These are phyloP conservation scores for Beauveria sp. DNA, from an alignment of 2,329 filamentous ascomycete species.

Conservation along the genomic window DNA sequence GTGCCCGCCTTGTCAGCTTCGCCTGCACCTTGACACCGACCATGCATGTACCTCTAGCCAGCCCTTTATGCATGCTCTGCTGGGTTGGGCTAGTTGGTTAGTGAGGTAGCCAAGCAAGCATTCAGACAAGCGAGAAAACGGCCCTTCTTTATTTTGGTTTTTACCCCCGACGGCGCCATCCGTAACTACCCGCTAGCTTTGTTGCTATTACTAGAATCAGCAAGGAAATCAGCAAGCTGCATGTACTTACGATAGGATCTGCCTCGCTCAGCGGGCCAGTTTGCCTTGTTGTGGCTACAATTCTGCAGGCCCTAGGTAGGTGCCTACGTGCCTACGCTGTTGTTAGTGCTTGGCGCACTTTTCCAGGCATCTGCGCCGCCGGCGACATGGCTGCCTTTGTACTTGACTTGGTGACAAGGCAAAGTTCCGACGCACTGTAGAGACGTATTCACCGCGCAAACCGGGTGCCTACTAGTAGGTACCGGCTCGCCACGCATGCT, in stretches of 20 bases:
- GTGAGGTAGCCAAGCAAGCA: neutral
- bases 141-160: neutral
- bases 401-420: too few species aligned
- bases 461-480: too few species aligned
- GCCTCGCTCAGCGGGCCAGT: slow-evolving; percentile 2
- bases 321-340: neutral
- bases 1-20: neutral
- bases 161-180: neutral
- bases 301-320: neutral
- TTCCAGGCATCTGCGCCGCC: neutral
- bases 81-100: neutral
- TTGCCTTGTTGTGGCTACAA: neutral
- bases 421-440: neutral
- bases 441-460: neutral
- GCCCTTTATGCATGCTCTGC: slow-evolving; percentile 1
- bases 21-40: neutral
- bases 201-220: neutral
- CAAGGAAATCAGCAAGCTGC: neutral
- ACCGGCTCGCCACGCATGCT: neutral
- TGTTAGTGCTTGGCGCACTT: neutral
- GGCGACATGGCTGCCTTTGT: too few species aligned
- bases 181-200: neutral
- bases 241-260: slow-evolving; percentile 1
- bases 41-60: neutral
- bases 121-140: neutral